Percentiles rank a stretch among this genome's conserved stretches.
These are phyloP conservation scores for Bauhinia variegata DNA, from an alignment of 306 rosid species.

Conservation along the genomic window DNA sequence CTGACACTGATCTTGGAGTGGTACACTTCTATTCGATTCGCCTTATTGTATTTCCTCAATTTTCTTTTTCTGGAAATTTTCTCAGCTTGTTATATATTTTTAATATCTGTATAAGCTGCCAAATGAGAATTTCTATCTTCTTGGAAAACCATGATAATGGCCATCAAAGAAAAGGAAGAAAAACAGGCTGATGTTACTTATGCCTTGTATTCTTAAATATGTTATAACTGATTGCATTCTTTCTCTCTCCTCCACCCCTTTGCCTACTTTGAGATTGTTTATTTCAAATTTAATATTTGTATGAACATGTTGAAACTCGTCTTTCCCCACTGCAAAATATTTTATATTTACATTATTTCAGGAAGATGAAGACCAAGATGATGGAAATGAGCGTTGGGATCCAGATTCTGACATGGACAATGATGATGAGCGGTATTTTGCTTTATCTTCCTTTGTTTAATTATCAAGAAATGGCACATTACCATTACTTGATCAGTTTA, in stretches of 20 bases:
- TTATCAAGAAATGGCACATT: conserved; percentile 19
- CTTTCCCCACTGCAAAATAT: neutral
- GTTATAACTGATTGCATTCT: too few relatives aligned
- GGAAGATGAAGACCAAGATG: conserved; percentile 73
- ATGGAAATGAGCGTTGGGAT: conserved; percentile 67
- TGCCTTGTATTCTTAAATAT: too few relatives aligned
- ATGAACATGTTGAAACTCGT: neutral
- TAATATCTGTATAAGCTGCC: neutral
- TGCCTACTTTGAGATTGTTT: neutral
- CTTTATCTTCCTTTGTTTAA: conserved; percentile 17
- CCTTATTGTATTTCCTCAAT: conserved; percentile 6
- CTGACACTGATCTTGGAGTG: conserved; percentile 80
- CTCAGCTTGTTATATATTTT: conserved; percentile 1
- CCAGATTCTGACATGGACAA: conserved; percentile 74
- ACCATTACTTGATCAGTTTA: conserved; percentile 30
- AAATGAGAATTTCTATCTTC: neutral
- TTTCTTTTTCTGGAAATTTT: neutral
- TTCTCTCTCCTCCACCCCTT: neutral
- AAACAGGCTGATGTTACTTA: too few relatives aligned
- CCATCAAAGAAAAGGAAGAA: too few relatives aligned
- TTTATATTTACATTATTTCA: conserved; percentile 34
- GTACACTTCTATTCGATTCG: conserved; percentile 37
- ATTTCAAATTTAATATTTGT: too few relatives aligned
- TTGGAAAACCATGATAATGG: too few relatives aligned
- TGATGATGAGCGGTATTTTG: conserved; percentile 65